Evolutionary conservation across 805 yeast species (phyloP).

Genomic region (Tetrapisispora taiwanensis): DNA sequence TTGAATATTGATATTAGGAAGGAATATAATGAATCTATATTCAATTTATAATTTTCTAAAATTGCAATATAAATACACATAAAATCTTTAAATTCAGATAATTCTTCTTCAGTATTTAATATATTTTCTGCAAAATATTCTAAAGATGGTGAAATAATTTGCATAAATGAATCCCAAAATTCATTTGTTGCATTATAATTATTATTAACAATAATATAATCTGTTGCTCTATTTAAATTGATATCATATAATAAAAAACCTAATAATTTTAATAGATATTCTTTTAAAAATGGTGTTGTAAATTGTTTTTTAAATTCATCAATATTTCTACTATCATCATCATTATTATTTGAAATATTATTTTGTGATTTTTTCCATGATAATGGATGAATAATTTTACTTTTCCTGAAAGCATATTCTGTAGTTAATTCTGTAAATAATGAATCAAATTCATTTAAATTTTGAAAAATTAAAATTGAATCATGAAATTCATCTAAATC

Average conservation of each 20-base stretch:
- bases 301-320: slow-evolving; percentile 22
- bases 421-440: slow-evolving; percentile 55
- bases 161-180: slow-evolving; percentile 61
- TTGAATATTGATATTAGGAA: slow-evolving; percentile 50
- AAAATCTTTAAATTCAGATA: slow-evolving; percentile 47
- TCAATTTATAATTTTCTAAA: slow-evolving; percentile 61
- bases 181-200: slow-evolving; percentile 48
- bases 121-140: slow-evolving; percentile 36
- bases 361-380: slow-evolving; percentile 32
- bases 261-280: slow-evolving; percentile 49
- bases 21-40: slow-evolving; percentile 49
- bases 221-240: slow-evolving; percentile 52
- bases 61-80: slow-evolving; percentile 67
- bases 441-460: slow-evolving; percentile 54
- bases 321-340: not conserved
- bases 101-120: slow-evolving; percentile 33
- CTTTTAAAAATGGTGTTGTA: slow-evolving; percentile 30
- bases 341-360: slow-evolving; percentile 12
- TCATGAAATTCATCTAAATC: slow-evolving; percentile 72
- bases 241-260: slow-evolving; percentile 77
- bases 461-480: slow-evolving; percentile 69
- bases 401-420: slow-evolving; percentile 63
- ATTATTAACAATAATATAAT: slow-evolving; percentile 51
- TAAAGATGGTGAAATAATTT: slow-evolving; percentile 52
- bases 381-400: slow-evolving; percentile 57